Conservation (phyloP, 306 rosid genomes). For the Vigna hirtella region DNA sequence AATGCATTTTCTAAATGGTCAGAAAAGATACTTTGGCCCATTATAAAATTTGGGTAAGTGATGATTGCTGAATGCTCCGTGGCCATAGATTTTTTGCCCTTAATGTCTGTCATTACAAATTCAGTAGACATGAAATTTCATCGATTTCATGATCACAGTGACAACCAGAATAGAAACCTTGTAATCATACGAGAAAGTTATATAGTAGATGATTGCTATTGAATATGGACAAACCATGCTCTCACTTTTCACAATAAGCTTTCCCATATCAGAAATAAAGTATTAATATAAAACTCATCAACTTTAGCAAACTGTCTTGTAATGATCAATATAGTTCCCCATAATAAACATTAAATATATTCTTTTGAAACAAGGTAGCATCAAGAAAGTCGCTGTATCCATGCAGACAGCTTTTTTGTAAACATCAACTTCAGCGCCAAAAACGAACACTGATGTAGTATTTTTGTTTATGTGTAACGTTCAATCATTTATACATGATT, state of each 20-base stretch:
- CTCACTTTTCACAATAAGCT: slow-evolving; percentile 21
- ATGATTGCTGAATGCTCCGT: not conserved
- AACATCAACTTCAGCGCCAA: slow-evolving; percentile 1
- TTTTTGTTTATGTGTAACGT: slow-evolving; percentile 1
- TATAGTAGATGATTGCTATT: not conserved
- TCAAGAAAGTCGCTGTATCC: not conserved
- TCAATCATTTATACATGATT: not conserved
- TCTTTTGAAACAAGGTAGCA: slow-evolving; percentile 13
- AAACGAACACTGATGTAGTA: not conserved
- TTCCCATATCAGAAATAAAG: not conserved
- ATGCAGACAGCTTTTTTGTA: not conserved
- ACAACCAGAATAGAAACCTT: not conserved
- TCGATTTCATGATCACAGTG: not conserved
- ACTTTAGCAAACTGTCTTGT: slow-evolving; percentile 18
- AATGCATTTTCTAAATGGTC: not conserved
- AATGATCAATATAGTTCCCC: slow-evolving; percentile 19
- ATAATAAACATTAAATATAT: not conserved
- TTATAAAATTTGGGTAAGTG: not conserved
- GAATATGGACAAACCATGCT: not conserved
- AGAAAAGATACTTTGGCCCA: not conserved
- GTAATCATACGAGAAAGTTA: not conserved
- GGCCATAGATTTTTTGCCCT: not conserved
- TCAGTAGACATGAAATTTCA: not conserved
- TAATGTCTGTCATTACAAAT: not conserved
- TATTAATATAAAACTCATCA: not conserved